A percentile compares a stretch with the other conserved stretches of the same genome.
phyloP scores from a whole-genome alignment of 345 rosid genomes.

The Crucihimalaya himalaica region DNA sequence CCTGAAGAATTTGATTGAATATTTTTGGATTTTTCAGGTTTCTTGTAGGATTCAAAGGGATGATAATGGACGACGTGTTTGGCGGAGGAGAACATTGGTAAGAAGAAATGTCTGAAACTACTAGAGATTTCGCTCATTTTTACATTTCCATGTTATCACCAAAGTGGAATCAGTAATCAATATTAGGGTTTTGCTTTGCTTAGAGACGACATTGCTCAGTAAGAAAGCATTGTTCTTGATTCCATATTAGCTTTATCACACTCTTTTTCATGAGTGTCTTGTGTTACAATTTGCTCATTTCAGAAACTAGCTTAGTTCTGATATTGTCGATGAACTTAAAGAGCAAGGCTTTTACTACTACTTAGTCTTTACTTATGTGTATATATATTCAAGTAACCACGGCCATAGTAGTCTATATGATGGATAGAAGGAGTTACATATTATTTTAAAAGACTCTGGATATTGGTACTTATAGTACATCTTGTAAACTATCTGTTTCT shows the following conservation, averaged over 20 bases:
- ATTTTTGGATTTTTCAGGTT: too few species aligned
- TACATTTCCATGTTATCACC: neutral
- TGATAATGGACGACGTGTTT: constrained; percentile 55
- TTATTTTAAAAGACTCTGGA: neutral
- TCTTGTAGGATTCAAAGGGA: constrained; percentile 44
- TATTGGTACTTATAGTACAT: neutral
- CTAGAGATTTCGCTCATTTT: neutral
- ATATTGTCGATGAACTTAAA: neutral
- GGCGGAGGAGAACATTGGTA: constrained; percentile 86
- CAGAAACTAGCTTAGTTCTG: too few species aligned
- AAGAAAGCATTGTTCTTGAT: constrained; percentile 3
- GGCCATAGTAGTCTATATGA: neutral
- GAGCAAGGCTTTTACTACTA: neutral
- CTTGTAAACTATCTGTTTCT: neutral
- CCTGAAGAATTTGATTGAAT: neutral
- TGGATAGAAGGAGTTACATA: neutral
- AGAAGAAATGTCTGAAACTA: neutral
- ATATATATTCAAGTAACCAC: neutral
- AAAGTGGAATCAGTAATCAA: neutral
- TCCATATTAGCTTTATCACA: neutral
- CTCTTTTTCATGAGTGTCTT: neutral
- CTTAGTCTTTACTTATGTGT: neutral
- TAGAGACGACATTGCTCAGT: neutral
- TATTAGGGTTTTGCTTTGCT: neutral
- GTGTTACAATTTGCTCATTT: neutral